phyloP scores from a whole-genome alignment of 345 rosid species.

The Eucalyptus curtisii region DNA sequence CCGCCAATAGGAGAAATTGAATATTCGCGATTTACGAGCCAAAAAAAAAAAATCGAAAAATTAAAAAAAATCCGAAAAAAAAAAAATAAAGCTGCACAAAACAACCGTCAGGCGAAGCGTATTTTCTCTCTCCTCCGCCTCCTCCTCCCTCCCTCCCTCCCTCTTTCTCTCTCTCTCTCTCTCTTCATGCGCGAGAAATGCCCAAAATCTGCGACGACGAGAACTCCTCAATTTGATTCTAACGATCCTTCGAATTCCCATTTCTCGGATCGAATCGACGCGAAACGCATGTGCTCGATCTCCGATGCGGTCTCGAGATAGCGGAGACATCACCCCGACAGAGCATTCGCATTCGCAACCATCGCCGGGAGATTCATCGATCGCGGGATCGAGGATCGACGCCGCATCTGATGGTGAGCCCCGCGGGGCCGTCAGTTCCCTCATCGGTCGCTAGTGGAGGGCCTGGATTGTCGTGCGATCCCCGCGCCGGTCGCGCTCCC shows the following conservation, averaged over 20 bases:
- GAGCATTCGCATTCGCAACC: not conserved
- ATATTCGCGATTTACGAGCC: not conserved
- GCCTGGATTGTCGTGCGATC: not conserved
- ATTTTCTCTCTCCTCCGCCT: constrained; percentile 12
- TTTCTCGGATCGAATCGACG: not conserved
- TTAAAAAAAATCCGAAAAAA: not conserved
- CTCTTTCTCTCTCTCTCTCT: not conserved
- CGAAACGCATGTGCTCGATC: not conserved
- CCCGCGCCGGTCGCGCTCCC: not conserved
- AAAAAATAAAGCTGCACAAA: not conserved
- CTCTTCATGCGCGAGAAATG: constrained; percentile 3
- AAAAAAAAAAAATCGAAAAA: not conserved
- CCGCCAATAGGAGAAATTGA: constrained; percentile 1
- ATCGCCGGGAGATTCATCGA: constrained; percentile 1
- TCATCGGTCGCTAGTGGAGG: not conserved
- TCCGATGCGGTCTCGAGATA: constrained; percentile 53
- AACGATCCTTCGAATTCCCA: not conserved
- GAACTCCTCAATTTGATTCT: not conserved
- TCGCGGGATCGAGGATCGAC: not conserved
- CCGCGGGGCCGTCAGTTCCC: not conserved
- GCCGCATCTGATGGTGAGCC: constrained; percentile 76
- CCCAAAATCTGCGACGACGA: not conserved
- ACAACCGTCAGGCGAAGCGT: not conserved
- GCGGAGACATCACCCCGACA: not conserved
- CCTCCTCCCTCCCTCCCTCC: not conserved